Base-by-base conservation (phyloP, 306 rosid species). In the Luffa aegyptiaca region DNA sequence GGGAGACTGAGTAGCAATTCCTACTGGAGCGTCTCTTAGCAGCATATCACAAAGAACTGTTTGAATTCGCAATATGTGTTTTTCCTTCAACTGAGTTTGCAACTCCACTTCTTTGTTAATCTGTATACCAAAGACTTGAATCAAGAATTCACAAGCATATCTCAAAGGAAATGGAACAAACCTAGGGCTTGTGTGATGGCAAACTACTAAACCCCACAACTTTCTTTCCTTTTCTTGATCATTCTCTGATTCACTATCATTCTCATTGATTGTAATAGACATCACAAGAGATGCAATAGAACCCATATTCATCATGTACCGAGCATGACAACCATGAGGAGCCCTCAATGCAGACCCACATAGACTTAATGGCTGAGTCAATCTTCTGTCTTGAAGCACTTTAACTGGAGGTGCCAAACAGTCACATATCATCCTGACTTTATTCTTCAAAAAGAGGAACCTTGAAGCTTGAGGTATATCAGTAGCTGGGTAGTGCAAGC, bases 11-110 rank as follows among this genome's bases (percentile, higher is more conserved):
- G 84, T 80, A 56, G 84, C 70, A 42, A 86, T 84, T 46, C 85
- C 89, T 16, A 86, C 75, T 14, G 84, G 82, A 12, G 87, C 69
- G 80, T 86, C 87, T 79, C 89, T 82, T 45, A 84, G 80, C 14
- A 86, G 85, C 89, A 84, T 86, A 80, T 86, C 89, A 80, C 89
- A 86, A 62, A 86, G 89, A 39, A 86, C 65, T 39, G 89, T 79
- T 74, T 86, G 82, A 52, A 76, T 82, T 84, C 13, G 73, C 82
- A 86, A 62, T 10, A 84, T 82, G 55, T 82, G 89, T 36, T 82
- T 86, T 61, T 86, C 87, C 82, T 81, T 86, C 45, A 65, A 48
- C 69, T 86, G 89, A 76, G 81, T 55, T 75, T 86, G 87, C 82
- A 84, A 55, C 80, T 84, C 85, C 62, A 81, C 82, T 80, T 86